A percentile compares a stretch with the other conserved stretches of the same genome.
Evolutionary conservation across 2,329 filamentous ascomycete species (phyloP).

Genomic region (Beauveria asiatica): DNA sequence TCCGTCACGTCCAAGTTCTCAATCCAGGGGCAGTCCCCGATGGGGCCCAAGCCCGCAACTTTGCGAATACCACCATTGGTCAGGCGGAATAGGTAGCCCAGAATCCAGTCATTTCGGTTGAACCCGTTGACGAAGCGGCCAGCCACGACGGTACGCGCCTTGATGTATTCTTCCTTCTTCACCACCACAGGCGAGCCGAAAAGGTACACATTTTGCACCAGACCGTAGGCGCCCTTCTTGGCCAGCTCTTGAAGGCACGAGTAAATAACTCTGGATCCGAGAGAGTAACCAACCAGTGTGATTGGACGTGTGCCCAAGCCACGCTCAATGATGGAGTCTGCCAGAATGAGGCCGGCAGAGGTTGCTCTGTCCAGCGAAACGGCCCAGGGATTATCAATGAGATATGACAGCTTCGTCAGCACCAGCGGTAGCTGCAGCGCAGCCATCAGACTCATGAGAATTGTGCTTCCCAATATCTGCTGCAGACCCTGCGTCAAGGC

Average conservation of each 20-base stretch:
- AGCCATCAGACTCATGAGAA: constrained; percentile 83
- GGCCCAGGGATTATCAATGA: constrained; percentile 97
- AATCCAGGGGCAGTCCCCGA: constrained; percentile 68
- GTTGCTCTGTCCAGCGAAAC: constrained; percentile 91
- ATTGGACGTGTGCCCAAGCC: constrained; percentile 87
- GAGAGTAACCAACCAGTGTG: constrained; percentile 88
- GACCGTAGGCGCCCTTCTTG: constrained; percentile 70
- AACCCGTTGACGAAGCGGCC: constrained; percentile 95
- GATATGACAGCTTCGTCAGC: constrained; percentile 84
- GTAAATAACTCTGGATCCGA: constrained; percentile 88
- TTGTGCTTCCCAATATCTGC: constrained; percentile 85
- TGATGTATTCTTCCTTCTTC: constrained; percentile 82
- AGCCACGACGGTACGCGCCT: constrained; percentile 71
- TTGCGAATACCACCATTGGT: constrained; percentile 87
- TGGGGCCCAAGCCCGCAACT: constrained; percentile 71
- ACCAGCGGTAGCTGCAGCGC: constrained; percentile 87
- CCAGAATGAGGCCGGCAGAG: constrained; percentile 81
- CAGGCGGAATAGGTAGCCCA: constrained; percentile 90
- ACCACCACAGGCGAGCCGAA: constrained; percentile 90
- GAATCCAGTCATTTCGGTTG: constrained; percentile 92
- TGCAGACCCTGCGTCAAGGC: constrained; percentile 93
- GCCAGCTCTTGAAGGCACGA: constrained; percentile 82
- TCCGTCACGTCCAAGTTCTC: constrained; percentile 88
- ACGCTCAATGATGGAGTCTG: constrained; percentile 85
- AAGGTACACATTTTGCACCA: constrained; percentile 91